These are phyloP conservation scores for Epichloe brachyelytri DNA, from an alignment of 2,329 filamentous ascomycete species.

Conservation along the genomic window DNA sequence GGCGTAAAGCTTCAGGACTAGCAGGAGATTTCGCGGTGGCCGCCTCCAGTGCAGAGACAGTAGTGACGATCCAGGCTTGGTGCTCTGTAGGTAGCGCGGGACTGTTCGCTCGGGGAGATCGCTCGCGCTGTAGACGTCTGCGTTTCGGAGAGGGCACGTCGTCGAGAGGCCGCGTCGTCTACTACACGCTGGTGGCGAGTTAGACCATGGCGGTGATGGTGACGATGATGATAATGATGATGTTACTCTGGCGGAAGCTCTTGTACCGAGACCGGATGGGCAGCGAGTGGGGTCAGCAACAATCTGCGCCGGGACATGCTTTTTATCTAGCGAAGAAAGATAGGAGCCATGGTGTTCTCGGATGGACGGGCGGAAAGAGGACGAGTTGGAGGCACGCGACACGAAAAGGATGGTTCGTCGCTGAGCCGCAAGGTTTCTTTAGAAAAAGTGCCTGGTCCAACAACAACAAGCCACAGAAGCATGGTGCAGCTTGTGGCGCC, in stretches of 20 bases:
- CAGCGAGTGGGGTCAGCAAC: neutral
- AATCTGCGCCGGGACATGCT: slow-evolving; percentile 10
- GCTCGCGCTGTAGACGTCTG: slow-evolving; percentile 18
- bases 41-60: slow-evolving; percentile 41
- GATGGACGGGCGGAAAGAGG: neutral
- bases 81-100: slow-evolving; percentile 23
- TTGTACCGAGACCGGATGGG: neutral
- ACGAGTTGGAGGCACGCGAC: neutral
- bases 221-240: neutral
- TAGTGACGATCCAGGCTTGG: slow-evolving; percentile 37
- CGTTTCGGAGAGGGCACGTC: slow-evolving; percentile 25
- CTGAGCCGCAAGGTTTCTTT: neutral
- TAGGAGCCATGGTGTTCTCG: neutral
- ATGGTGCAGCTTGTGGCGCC: neutral
- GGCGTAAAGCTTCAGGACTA: slow-evolving; percentile 46
- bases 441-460: too few species aligned
- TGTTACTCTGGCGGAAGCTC: neutral
- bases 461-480: neutral
- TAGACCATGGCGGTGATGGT: neutral
- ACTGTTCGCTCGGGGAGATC: slow-evolving; percentile 21
- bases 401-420: neutral
- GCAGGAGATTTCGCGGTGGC: slow-evolving; percentile 42
- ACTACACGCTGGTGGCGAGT: neutral
- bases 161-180: slow-evolving; percentile 33
- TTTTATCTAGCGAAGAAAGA: neutral